Percentiles rank a stretch among this genome's conserved stretches.
Evolutionary conservation across 192 early-diverging fungal genomes (phyloP).

Genomic region (Endogone sp.): DNA sequence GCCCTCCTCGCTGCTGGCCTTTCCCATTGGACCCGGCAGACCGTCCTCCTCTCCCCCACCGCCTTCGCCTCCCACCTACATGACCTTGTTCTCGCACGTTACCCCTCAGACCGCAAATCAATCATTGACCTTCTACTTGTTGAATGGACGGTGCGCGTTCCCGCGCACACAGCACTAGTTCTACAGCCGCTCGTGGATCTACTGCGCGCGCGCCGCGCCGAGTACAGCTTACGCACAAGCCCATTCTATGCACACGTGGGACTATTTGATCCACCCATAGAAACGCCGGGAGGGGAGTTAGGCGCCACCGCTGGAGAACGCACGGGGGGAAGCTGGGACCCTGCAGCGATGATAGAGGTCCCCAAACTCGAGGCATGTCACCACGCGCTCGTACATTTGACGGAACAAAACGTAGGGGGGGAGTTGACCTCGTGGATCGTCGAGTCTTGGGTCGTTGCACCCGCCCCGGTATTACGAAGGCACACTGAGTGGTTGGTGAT

Average conservation of each 20-base stretch:
- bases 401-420: background rate
- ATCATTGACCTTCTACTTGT: background rate
- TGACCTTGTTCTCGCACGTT: background rate
- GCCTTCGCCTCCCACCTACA: background rate
- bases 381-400: background rate
- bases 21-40: background rate
- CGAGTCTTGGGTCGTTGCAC: background rate
- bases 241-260: background rate
- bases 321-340: no score
- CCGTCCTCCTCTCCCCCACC: background rate
- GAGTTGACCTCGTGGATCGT: background rate
- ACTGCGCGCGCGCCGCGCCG: background rate
- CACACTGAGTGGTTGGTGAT: background rate
- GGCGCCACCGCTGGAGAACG: no score
- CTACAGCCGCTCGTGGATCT: background rate
- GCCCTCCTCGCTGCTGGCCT: background rate
- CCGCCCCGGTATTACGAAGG: background rate
- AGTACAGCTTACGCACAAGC: background rate
- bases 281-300: background rate
- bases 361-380: background rate
- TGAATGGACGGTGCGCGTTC: background rate
- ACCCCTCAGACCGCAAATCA: background rate
- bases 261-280: background rate
- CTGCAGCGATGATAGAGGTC: background rate
- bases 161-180: background rate